phyloP scores from a whole-genome alignment of 2,329 filamentous ascomycete species.

The Dactylellina sp. region DNA sequence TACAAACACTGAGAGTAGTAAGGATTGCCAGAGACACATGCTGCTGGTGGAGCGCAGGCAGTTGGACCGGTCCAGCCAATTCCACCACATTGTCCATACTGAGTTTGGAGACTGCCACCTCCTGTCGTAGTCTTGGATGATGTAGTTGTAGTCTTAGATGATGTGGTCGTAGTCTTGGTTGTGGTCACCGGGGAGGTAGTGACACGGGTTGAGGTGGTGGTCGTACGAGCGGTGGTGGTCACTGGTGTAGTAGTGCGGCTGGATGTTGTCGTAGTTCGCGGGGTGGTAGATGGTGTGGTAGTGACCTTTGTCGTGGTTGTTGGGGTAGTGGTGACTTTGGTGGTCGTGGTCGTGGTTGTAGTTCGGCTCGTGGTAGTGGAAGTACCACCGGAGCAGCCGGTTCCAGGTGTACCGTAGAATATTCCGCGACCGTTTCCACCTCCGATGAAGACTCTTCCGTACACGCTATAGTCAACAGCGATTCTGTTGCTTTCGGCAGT shows the following conservation, averaged over 20 bases:
- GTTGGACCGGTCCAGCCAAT: conserved; percentile 64
- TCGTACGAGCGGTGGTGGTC: conserved; percentile 6
- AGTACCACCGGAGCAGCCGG: conserved; percentile 21
- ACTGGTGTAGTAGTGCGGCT: conserved; percentile 21
- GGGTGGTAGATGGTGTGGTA: conserved; percentile 7
- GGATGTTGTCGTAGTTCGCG: conserved; percentile 5
- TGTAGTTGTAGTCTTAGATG: conserved; percentile 46
- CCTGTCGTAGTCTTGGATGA: conserved; percentile 19
- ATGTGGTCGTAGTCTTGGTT: conserved; percentile 19
- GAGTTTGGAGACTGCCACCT: conserved; percentile 30
- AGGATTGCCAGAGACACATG: conserved; percentile 64
- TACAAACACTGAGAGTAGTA: conserved; percentile 67
- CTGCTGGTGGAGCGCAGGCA: conserved; percentile 63
- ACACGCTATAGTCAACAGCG: conserved; percentile 56
- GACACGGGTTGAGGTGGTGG: conserved; percentile 3
- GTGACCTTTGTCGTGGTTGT: conserved; percentile 4
- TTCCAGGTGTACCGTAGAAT: conserved; percentile 56
- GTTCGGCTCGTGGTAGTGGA: conserved; percentile 22
- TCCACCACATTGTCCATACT: conserved; percentile 66
- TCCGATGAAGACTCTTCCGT: conserved; percentile 58
- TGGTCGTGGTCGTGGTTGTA: conserved; percentile 20
- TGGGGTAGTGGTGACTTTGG: conserved; percentile 9
- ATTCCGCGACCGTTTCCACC: conserved; percentile 59
- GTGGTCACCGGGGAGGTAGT: conserved; percentile 23
- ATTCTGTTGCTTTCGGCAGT: conserved; percentile 57